These are phyloP conservation scores for Backusella westeae DNA, from an alignment of 192 early-diverging fungal species.

Conservation along the genomic window DNA sequence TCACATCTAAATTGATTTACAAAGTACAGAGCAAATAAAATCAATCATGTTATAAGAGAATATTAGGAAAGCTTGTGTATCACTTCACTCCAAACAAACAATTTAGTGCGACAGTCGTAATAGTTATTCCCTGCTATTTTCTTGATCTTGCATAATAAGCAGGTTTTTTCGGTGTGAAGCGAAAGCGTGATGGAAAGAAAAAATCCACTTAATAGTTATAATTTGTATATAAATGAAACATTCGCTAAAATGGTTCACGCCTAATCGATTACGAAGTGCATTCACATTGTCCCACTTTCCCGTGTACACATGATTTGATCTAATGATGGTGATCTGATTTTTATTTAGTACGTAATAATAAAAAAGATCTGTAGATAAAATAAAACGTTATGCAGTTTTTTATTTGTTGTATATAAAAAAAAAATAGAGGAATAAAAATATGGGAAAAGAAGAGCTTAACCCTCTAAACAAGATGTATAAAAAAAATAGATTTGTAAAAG, in stretches of 20 bases:
- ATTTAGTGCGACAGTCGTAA: background rate
- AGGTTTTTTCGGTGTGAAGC: background rate
- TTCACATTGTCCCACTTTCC: constrained; percentile 6
- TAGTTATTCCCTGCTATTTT: background rate
- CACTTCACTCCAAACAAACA: background rate
- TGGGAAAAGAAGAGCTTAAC: constrained; percentile 1
- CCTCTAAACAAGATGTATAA: constrained; percentile 3
- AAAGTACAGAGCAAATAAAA: background rate
- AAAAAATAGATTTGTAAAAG: background rate
- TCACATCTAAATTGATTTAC: constrained; percentile 5
- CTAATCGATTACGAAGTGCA: background rate
- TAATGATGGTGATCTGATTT: background rate
- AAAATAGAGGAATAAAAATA: background rate
- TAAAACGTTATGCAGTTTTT: background rate
- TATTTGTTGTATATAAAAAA: background rate
- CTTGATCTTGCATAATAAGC: background rate
- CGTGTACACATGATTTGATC: constrained; percentile 3
- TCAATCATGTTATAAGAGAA: constrained; percentile 8
- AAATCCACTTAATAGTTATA: background rate
- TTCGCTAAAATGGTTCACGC: constrained; percentile 8
- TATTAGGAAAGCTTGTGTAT: constrained; percentile 8
- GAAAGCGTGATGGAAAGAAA: background rate
- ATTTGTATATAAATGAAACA: background rate
- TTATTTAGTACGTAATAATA: background rate
- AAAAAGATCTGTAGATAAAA: background rate